A percentile compares a stretch with the other conserved stretches of the same genome.
Evolutionary conservation across 305 asterid genomes (phyloP).

Genomic region (Fraxinus angustifolia): DNA sequence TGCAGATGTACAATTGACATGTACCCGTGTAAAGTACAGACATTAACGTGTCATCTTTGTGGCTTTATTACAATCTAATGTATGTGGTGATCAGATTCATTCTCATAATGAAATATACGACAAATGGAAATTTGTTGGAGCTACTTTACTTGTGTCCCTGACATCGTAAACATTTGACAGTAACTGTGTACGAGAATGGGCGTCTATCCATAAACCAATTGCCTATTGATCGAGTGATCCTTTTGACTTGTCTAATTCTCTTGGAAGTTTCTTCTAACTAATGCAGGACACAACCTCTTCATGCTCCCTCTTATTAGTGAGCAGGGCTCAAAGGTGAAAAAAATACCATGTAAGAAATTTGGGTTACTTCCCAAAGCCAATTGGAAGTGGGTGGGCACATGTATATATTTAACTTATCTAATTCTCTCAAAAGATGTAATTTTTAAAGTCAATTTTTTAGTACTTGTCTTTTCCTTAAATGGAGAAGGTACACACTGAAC

Average conservation of each 20-base stretch:
- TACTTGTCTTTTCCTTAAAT: neutral
- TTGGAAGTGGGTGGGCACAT: neutral
- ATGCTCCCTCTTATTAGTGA: neutral
- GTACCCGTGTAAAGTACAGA: slow-evolving; percentile 1
- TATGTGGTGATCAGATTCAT: neutral
- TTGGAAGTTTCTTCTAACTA: neutral
- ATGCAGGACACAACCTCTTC: neutral
- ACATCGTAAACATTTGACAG: neutral
- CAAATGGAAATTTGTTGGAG: neutral
- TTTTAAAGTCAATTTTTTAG: neutral
- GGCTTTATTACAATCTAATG: neutral
- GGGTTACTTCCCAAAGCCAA: neutral
- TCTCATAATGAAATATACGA: neutral
- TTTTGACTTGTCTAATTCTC: neutral
- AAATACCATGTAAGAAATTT: neutral
- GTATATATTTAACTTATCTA: neutral
- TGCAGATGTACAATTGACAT: neutral
- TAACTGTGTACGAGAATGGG: neutral
- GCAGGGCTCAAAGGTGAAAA: neutral
- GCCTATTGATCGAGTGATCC: neutral
- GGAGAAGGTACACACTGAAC: neutral
- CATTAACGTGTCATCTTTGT: neutral
- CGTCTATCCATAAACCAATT: neutral
- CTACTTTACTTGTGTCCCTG: neutral
- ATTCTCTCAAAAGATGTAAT: neutral